Percentiles rank a stretch among this genome's conserved stretches.
Evolutionary conservation across 2,329 filamentous ascomycete species (phyloP).

Genomic region (Diaporthe sp.): DNA sequence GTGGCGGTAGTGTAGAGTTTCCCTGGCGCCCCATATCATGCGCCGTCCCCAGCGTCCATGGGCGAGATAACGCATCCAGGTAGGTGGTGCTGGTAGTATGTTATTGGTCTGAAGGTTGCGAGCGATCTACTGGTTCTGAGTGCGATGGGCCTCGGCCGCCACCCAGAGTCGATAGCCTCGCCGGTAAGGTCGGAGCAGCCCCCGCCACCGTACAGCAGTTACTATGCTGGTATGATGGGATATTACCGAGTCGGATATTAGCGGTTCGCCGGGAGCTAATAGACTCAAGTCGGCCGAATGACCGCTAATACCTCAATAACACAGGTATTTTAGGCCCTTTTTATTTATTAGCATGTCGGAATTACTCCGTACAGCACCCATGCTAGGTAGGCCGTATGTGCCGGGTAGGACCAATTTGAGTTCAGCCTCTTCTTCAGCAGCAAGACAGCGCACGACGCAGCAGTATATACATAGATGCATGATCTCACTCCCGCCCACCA

Average conservation of each 20-base stretch:
- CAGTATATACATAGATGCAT: neutral
- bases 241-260: constrained; percentile 12
- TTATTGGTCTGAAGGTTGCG: neutral
- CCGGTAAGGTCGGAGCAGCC: constrained; percentile 1
- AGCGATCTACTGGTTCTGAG: neutral
- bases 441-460: neutral
- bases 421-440: neutral
- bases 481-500: neutral
- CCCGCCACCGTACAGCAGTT: neutral
- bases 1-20: neutral
- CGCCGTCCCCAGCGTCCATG: neutral
- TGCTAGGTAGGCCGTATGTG: neutral
- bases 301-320: neutral
- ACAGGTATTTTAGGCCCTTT: neutral
- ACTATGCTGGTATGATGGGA: neutral
- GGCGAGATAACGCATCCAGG: neutral
- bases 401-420: neutral
- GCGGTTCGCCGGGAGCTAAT: constrained; percentile 5
- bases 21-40: neutral
- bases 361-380: neutral
- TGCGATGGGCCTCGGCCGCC: neutral
- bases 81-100: neutral
- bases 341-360: neutral
- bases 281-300: constrained; percentile 1
- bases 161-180: neutral